Percentiles rank a stretch among this genome's conserved stretches.
These are phyloP conservation scores for Trichophyton benhamiae DNA, from an alignment of 2,329 filamentous ascomycete species.

Conservation along the genomic window DNA sequence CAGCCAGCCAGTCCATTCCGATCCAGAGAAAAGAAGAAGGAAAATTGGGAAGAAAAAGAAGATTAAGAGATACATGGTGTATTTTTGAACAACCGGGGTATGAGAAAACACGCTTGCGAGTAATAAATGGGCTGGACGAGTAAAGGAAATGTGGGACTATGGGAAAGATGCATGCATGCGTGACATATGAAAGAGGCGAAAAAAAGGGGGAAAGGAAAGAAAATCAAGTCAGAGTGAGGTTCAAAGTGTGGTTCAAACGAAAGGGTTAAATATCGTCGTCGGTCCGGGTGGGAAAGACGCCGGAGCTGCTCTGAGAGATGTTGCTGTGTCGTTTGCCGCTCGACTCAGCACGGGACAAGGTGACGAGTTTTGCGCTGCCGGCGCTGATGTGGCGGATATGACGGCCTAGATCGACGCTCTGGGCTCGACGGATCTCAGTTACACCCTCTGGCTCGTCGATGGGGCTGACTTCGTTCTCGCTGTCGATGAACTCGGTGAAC, in stretches of 20 bases:
- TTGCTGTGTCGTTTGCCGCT: conserved; percentile 17
- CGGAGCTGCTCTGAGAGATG: conserved; percentile 8
- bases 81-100: neutral
- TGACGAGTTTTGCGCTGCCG: conserved; percentile 62
- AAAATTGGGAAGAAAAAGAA: neutral
- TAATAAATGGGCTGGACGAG: neutral
- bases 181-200: conserved; percentile 5
- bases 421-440: conserved; percentile 48
- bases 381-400: conserved; percentile 63
- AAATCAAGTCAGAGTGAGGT: neutral
- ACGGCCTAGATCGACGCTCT: conserved; percentile 55
- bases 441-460: conserved; percentile 20
- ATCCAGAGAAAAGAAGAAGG: neutral
- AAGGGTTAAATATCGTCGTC: neutral
- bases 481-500: conserved; percentile 39
- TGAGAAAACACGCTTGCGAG: neutral
- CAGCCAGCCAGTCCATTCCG: neutral
- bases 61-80: neutral
- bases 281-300: conserved; percentile 1
- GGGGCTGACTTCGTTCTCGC: conserved; percentile 23
- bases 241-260: neutral
- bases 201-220: neutral
- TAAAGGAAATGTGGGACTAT: neutral
- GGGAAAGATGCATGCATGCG: neutral
- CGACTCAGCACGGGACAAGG: conserved; percentile 40